Percentiles rank a stretch among this genome's conserved stretches.
These are phyloP conservation scores for Begonia fuchsioides DNA, from an alignment of 306 rosid genomes.

Conservation along the genomic window DNA sequence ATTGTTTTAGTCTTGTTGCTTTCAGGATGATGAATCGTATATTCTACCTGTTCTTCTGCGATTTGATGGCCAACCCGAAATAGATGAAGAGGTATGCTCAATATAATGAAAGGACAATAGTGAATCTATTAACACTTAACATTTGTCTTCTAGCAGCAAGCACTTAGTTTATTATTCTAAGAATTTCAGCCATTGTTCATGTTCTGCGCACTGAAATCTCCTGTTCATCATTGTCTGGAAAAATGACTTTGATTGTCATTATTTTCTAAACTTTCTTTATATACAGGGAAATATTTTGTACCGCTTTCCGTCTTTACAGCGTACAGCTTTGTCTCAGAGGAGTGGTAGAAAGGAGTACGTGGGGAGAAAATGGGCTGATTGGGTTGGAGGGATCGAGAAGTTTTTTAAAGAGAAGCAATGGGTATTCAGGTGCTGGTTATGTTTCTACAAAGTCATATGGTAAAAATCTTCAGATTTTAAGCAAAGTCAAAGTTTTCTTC, in stretches of 20 bases:
- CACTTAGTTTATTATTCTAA: too few species aligned
- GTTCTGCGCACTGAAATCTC: too few species aligned
- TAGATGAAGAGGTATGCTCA: constrained; percentile 83
- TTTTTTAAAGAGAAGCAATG: constrained; percentile 69
- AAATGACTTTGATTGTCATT: constrained; percentile 6
- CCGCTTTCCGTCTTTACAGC: constrained; percentile 86
- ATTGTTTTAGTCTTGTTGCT: constrained; percentile 20
- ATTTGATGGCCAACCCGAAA: constrained; percentile 86
- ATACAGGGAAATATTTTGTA: constrained; percentile 94
- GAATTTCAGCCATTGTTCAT: too few species aligned
- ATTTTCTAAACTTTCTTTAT: constrained; percentile 20
- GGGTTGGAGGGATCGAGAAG: constrained; percentile 72
- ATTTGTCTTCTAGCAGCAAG: too few species aligned
- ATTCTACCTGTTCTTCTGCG: constrained; percentile 85
- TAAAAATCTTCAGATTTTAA: constrained; percentile 9
- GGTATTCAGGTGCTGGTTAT: constrained; percentile 62
- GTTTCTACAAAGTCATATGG: neutral
- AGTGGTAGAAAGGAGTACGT: constrained; percentile 79
- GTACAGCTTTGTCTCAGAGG: constrained; percentile 67
- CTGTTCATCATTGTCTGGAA: too few species aligned
- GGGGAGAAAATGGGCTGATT: constrained; percentile 88
- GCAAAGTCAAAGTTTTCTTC: constrained; percentile 11
- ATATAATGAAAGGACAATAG: neutral
- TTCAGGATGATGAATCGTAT: constrained; percentile 89
- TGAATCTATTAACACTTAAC: too few species aligned